Base-by-base conservation (phyloP, 73 alveolate species). In the Symbiodinium natans region DNA sequence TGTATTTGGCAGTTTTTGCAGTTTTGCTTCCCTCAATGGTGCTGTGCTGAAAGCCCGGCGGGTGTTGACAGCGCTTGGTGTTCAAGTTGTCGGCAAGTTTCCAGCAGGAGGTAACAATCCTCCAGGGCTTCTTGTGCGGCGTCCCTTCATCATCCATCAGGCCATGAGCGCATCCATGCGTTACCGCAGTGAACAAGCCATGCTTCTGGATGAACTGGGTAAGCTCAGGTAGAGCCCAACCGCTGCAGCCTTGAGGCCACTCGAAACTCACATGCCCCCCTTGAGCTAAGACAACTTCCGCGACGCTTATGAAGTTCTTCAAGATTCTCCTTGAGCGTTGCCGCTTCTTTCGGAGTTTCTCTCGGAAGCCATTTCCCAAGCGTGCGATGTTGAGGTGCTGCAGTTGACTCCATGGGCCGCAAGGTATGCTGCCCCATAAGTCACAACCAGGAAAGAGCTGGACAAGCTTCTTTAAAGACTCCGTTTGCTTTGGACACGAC, bases 221-320 rank as follows among this genome's bases (percentile, higher is more conserved):
- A 2, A 40, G 71, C 41, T 83, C 71, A 0, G 92, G 74, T 31
- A 82, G 1, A 19, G 41, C 27, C 90, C 90, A 82, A 2, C 74
- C 92, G 9, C 46, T 13, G 34, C 93, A 82, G 21, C 71, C 71
- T 41, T 48, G 40, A 13, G 92, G 71, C 92, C 92, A 82, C 42
- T 82, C 92, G 23, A 84, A 84, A 31, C 52, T 1, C 34, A 84
- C 93, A 9, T 84, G 93, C 15, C 92, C 92, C 4, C 92, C 92
- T 6, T 41, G 63, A 48, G 63, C 63, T 40, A 84, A 13, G 27
- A 48, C 34, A 33, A 40, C 46, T 48, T 46, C 93, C 31, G 80
- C 93, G 13, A 38, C 25, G 11, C 40, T 41, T 23, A 41, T 9
- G 73, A 19, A 83, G 41, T 83, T 84, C 68, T 23, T 84, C 80